These are phyloP conservation scores for Salicornia ramosissima DNA, from an alignment of 148 eudicot genomes.

Conservation along the genomic window DNA sequence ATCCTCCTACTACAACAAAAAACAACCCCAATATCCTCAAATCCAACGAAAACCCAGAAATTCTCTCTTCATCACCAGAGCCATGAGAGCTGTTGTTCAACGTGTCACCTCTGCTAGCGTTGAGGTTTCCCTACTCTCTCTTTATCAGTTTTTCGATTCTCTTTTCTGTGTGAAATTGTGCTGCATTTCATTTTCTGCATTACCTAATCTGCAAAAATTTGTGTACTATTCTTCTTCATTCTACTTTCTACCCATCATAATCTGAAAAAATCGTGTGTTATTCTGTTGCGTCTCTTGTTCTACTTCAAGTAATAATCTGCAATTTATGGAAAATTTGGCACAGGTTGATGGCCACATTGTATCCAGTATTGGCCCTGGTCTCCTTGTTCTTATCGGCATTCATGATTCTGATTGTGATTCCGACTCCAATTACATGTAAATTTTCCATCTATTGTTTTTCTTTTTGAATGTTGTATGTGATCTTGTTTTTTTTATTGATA, in stretches of 20 bases:
- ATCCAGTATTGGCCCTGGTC: slow-evolving; percentile 81
- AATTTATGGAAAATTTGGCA: neutral
- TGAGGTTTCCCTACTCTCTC: slow-evolving; percentile 43
- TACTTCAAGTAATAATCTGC: neutral
- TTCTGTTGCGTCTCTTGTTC: no score
- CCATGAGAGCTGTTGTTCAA: slow-evolving; percentile 89
- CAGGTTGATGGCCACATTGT: slow-evolving; percentile 87
- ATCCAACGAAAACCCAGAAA: neutral
- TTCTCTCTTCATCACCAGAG: slow-evolving; percentile 13
- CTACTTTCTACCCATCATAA: no score
- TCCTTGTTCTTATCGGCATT: slow-evolving; percentile 76
- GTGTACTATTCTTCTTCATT: no score
- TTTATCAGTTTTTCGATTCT: no score
- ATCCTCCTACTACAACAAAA: neutral
- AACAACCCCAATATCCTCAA: neutral
- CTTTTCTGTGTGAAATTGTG: no score
- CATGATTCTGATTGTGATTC: slow-evolving; percentile 67
- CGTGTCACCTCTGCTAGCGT: slow-evolving; percentile 85
- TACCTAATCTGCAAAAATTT: no score
- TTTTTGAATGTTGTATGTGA: neutral
- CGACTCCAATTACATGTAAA: slow-evolving; percentile 82
- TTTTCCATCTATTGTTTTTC: neutral
- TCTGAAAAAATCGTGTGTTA: no score
- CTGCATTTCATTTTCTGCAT: no score
- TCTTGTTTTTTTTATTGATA: neutral